A percentile compares a stretch with the other conserved stretches of the same genome.
Evolutionary conservation across 2,329 filamentous ascomycete species (phyloP).

Genomic region (Aspergillus candidus): DNA sequence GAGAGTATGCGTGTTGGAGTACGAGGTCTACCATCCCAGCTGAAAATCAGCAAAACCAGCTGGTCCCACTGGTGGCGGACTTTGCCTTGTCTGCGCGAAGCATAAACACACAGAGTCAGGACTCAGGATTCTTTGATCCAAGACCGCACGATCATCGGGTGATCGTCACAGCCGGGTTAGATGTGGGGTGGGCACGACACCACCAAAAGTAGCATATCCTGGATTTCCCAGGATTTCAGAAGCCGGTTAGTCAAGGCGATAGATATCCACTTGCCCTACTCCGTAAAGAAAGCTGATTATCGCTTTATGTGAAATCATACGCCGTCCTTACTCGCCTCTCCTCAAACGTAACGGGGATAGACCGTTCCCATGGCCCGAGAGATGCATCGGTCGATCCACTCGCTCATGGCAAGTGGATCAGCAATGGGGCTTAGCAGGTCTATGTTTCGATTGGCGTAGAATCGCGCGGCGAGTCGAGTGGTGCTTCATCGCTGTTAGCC

Average conservation of each 20-base stretch:
- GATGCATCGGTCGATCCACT: neutral
- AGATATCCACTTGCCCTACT: too few species aligned
- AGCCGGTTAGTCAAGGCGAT: neutral
- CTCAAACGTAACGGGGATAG: neutral
- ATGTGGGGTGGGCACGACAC: conserved; percentile 2
- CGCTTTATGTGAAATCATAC: too few species aligned
- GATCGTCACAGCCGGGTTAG: conserved; percentile 13
- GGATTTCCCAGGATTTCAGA: conserved; percentile 10
- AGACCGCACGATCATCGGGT: conserved; percentile 10
- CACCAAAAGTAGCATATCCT: neutral
- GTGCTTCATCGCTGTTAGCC: neutral
- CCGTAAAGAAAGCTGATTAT: too few species aligned
- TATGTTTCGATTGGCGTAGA: conserved; percentile 21
- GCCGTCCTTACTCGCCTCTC: too few species aligned
- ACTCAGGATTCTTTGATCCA: too few species aligned
- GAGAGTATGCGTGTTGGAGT: too few species aligned
- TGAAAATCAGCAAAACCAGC: conserved; percentile 1
- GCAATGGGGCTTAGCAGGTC: conserved; percentile 26
- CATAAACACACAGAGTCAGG: too few species aligned
- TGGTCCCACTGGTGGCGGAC: conserved; percentile 3
- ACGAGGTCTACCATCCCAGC: conserved; percentile 2
- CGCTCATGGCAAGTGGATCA: conserved; percentile 18
- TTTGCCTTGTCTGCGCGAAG: too few species aligned
- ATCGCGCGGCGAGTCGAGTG: conserved; percentile 11
- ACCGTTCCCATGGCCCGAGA: conserved; percentile 8